Percentiles rank a stretch among this genome's conserved stretches.
phyloP scores from a whole-genome alignment of 2,329 filamentous ascomycete genomes.

The Fragosphaeria purpurea region DNA sequence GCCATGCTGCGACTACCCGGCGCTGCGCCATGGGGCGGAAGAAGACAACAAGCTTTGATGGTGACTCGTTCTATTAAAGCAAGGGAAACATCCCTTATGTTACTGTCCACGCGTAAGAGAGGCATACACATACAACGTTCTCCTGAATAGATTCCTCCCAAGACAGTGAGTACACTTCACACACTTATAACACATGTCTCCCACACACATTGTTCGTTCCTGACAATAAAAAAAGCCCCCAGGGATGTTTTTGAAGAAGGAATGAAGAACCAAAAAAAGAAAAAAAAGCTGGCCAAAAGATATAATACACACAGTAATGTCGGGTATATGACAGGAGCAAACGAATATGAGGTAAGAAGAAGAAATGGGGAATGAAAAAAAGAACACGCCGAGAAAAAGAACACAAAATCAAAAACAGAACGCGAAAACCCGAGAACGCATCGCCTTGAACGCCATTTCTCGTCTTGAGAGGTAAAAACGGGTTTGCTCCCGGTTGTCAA shows the following conservation, averaged over 20 bases:
- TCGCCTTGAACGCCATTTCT: no score
- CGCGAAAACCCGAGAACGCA: background rate
- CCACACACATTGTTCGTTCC: background rate
- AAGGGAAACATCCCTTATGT: no score
- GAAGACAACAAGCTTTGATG: no score
- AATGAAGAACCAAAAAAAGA: slow-evolving; percentile 15
- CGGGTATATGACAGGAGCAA: slow-evolving; percentile 20
- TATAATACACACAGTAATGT: slow-evolving; percentile 19
- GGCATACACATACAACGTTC: no score
- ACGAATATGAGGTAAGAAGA: slow-evolving; percentile 10
- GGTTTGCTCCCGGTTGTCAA: background rate
- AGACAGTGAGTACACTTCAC: background rate
- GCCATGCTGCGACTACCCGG: no score
- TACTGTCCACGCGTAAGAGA: no score
- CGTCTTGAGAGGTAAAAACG: no score
- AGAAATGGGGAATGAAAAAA: slow-evolving; percentile 12
- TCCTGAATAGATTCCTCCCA: no score
- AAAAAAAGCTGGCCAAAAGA: background rate
- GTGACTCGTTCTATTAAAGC: no score
- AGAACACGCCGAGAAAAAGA: slow-evolving; percentile 9
- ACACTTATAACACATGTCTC: background rate
- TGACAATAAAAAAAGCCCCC: background rate
- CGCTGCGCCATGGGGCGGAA: no score
- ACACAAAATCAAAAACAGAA: slow-evolving; percentile 14
- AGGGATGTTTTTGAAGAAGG: slow-evolving; percentile 5